Evolutionary conservation across 2,329 filamentous ascomycete genomes (phyloP), one percentile per base, ranked within the genome.

Genomic region (Thelonectria olida): DNA sequence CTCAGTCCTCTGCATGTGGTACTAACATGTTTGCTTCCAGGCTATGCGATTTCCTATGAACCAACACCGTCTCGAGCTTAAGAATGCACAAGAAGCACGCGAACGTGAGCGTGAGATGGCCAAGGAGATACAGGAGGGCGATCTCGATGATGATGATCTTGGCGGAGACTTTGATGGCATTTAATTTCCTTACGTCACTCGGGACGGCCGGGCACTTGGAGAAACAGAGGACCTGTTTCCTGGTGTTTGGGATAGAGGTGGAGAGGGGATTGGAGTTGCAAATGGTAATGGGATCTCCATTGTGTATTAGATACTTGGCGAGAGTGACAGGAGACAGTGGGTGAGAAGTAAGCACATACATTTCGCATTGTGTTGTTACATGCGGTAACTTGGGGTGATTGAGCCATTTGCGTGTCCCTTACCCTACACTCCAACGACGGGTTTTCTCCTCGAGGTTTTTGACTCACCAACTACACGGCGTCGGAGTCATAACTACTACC

Each of bases 21-120:
- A 52, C 73, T 74, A 62, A 72, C 13, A 15, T 15, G 19, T 17
- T 19, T 22, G 23, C 23, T 39, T 54, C 19, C 52, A 95, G 92
- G 95, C 96, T 23, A 99, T 99, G 96, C 89, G 96, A 56, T 99
- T 98, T 81, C 96, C 96, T 2, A 98, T 98, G 95, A 97, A 99
- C 82, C 96, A 98, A 79, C 96, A 99, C 80, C 89, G 96, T 17
- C 85, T 98, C 57, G 96, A 99, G 80, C 86, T 99, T 57, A 98
- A 97, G 87, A 98, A 97, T 73, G 96, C 96, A 0, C 95, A 98
- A 79, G 96, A 99, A 80, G 96, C 96, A n/a, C 88, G 96, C 51
- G 96, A 99, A 78, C 87, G 96, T 19, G 96, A 99, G 83, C 88
- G 96, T 17, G 96, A 99, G 80, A 88, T 99, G 84, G 96, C 94